Conservation (phyloP, 148 eudicot species). For the Fagopyrum esculentum region DNA sequence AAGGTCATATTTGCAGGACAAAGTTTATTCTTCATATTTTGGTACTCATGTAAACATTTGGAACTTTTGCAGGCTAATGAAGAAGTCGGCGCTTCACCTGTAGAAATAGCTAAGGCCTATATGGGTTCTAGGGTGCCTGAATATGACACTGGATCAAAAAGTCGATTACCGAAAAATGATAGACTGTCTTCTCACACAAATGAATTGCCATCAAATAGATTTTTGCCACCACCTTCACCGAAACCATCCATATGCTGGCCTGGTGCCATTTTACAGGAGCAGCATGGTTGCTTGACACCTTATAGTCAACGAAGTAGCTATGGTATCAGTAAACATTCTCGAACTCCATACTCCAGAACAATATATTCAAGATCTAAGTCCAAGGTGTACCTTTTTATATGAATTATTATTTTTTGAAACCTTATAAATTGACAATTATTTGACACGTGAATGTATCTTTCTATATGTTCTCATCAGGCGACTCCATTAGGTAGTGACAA, state of each 20-base stretch:
- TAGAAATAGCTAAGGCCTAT: conserved; percentile 87
- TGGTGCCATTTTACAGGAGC: conserved; percentile 60
- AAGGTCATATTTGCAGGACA: not conserved
- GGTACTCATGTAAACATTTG: not conserved
- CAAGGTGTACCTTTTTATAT: conserved; percentile 31
- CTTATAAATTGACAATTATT: not conserved
- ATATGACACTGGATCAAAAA: conserved; percentile 28
- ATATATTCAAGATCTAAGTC: conserved; percentile 48
- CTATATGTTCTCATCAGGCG: conserved; percentile 28
- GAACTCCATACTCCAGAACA: conserved; percentile 82
- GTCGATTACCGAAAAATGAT: conserved; percentile 26
- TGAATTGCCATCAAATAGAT: conserved; percentile 34
- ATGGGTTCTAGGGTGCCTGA: conserved; percentile 70
- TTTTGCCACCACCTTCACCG: conserved; percentile 43
- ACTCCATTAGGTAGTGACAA: conserved; percentile 42
- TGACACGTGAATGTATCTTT: conserved; percentile 1
- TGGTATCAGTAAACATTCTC: conserved; percentile 44
- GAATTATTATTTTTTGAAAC: not conserved
- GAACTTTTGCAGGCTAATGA: conserved; percentile 38
- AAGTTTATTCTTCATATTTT: not conserved
- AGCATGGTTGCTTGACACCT: conserved; percentile 52
- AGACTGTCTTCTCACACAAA: conserved; percentile 20
- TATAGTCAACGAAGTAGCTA: conserved; percentile 43
- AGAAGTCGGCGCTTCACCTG: conserved; percentile 68
- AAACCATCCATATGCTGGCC: conserved; percentile 80